phyloP scores from a whole-genome alignment of 2,329 filamentous ascomycete genomes.

The Phialemonium atrogriseum region DNA sequence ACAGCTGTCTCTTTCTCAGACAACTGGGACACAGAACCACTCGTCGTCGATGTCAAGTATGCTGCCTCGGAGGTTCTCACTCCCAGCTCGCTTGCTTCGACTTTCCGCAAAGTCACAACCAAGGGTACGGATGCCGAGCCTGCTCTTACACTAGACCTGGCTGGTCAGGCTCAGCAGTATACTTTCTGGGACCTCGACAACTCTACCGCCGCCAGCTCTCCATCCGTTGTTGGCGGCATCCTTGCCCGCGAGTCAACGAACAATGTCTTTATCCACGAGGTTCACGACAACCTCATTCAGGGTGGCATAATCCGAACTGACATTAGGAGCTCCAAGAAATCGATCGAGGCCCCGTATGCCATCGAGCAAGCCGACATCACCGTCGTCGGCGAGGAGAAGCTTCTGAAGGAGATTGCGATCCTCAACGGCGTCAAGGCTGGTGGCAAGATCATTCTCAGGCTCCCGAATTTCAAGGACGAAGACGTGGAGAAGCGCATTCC shows the following conservation, averaged over 20 bases:
- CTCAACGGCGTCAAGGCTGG: constrained; percentile 60
- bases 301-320: constrained; percentile 81
- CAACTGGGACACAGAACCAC: constrained; percentile 52
- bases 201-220: constrained; percentile 57
- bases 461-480: constrained; percentile 75
- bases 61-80: constrained; percentile 55
- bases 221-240: constrained; percentile 48
- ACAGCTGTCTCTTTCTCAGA: constrained; percentile 74
- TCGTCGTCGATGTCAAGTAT: constrained; percentile 84
- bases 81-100: constrained; percentile 42
- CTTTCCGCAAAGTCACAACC: constrained; percentile 39
- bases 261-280: constrained; percentile 54
- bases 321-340: constrained; percentile 73
- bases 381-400: constrained; percentile 69
- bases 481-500: constrained; percentile 84
- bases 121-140: constrained; percentile 46
- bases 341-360: constrained; percentile 76
- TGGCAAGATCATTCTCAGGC: constrained; percentile 66
- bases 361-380: constrained; percentile 71
- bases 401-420: constrained; percentile 72
- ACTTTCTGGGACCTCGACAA: constrained; percentile 88
- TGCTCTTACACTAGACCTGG: constrained; percentile 26
- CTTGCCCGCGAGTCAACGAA: constrained; percentile 65
- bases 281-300: constrained; percentile 55
- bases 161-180: constrained; percentile 67